phyloP scores from a whole-genome alignment of 2,329 filamentous ascomycete genomes.

The Neoscytalidium dimidiatum region DNA sequence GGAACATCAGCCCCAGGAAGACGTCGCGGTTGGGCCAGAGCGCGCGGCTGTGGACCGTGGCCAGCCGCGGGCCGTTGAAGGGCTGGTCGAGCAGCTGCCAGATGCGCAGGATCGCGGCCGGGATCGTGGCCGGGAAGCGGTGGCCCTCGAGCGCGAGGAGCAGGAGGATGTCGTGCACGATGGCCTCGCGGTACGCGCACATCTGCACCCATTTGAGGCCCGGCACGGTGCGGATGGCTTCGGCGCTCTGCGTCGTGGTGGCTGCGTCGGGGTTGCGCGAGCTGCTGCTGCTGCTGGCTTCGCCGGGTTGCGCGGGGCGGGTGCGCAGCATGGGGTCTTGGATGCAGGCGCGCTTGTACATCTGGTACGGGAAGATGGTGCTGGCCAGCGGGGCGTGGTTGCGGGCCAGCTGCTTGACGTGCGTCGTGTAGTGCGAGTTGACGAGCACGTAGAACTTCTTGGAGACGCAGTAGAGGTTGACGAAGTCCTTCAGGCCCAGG shows the following conservation, averaged over 20 bases:
- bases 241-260: background rate
- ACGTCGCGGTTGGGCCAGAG: slow-evolving; percentile 65
- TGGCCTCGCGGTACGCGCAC: slow-evolving; percentile 48
- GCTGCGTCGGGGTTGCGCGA: too few species aligned
- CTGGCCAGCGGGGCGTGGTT: slow-evolving; percentile 58
- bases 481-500: slow-evolving; percentile 27
- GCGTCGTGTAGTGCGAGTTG: slow-evolving; percentile 55
- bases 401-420: slow-evolving; percentile 56
- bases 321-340: slow-evolving; percentile 59
- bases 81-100: slow-evolving; percentile 74
- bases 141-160: slow-evolving; percentile 63
- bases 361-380: slow-evolving; percentile 61
- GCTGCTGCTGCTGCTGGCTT: too few species aligned
- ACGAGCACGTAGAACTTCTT: slow-evolving; percentile 42
- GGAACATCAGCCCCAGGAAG: slow-evolving; percentile 63
- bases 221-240: slow-evolving; percentile 56
- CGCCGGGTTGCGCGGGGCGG: slow-evolving; percentile 24
- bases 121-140: slow-evolving; percentile 45
- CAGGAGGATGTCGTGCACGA: slow-evolving; percentile 58
- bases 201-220: slow-evolving; percentile 69
- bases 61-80: slow-evolving; percentile 57
- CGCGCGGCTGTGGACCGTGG: slow-evolving; percentile 53
- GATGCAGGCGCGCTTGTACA: slow-evolving; percentile 60
- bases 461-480: slow-evolving; percentile 40
- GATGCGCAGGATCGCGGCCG: slow-evolving; percentile 57